These are phyloP conservation scores for Botrytis paeoniae DNA, from an alignment of 2,329 filamentous ascomycete species.

Conservation along the genomic window DNA sequence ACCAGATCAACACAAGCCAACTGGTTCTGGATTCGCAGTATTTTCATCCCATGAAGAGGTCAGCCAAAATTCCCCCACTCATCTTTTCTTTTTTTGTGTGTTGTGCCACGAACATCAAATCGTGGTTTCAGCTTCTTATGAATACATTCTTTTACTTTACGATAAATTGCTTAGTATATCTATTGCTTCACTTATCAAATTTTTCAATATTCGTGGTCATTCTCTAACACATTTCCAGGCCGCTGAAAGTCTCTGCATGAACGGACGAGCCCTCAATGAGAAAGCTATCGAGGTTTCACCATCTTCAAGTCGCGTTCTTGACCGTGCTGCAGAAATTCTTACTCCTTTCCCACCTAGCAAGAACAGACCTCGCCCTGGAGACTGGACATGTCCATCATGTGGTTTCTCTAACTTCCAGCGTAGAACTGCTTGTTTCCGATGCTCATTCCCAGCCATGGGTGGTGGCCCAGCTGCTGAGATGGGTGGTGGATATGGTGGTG, in stretches of 20 bases:
- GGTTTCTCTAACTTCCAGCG: constrained; percentile 99
- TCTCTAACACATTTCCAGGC: constrained; percentile 57
- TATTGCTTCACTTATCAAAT: constrained; percentile 30
- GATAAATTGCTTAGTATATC: constrained; percentile 31
- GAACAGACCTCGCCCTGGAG: constrained; percentile 92
- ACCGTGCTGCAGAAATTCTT: constrained; percentile 91
- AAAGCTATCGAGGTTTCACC: constrained; percentile 99
- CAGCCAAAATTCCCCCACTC: constrained; percentile 34
- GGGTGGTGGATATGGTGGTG: constrained; percentile 60
- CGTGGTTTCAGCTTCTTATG: constrained; percentile 31
- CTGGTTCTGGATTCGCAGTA: constrained; percentile 94
- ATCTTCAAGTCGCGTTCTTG: constrained; percentile 92
- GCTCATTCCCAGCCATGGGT: constrained; percentile 94
- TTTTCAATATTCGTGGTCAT: constrained; percentile 36
- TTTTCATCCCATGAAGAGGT: constrained; percentile 99
- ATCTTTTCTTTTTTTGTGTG: constrained; percentile 33
- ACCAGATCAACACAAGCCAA: constrained; percentile 99
- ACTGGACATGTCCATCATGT: constrained; percentile 98
- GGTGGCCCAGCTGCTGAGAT: constrained; percentile 69
- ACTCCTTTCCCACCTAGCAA: constrained; percentile 98
- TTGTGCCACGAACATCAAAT: constrained; percentile 32
- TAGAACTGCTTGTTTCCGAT: constrained; percentile 96
- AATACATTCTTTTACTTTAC: constrained; percentile 37
- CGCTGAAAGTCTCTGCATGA: constrained; percentile 98
- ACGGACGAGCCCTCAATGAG: constrained; percentile 94